Evolutionary conservation across 2,329 filamentous ascomycete genomes (phyloP).

Genomic region (Leptoxyphium fumago): DNA sequence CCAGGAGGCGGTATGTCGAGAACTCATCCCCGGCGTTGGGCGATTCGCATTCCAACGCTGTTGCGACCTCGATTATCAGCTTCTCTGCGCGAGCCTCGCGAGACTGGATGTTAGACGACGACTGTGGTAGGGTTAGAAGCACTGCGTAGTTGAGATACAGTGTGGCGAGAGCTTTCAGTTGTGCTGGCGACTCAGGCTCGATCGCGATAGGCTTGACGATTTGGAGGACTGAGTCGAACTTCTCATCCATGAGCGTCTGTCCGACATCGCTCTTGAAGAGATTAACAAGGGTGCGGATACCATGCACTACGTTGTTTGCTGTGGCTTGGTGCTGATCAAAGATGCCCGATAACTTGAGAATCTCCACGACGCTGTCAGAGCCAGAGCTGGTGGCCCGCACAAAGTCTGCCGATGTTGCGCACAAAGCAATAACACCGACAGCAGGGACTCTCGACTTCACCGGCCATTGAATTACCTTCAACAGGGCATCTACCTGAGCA

Average conservation of each 20-base stretch:
- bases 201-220: slow-evolving; percentile 50
- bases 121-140: slow-evolving; percentile 37
- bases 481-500: slow-evolving; percentile 35
- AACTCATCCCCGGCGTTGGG: slow-evolving; percentile 58
- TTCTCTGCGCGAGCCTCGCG: slow-evolving; percentile 18
- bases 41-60: slow-evolving; percentile 18
- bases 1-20: slow-evolving; percentile 66
- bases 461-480: slow-evolving; percentile 67
- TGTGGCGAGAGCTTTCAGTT: slow-evolving; percentile 70
- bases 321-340: slow-evolving; percentile 42
- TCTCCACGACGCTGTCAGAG: slow-evolving; percentile 42
- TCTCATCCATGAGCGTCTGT: slow-evolving; percentile 39
- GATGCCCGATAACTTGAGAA: slow-evolving; percentile 43
- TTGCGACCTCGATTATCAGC: slow-evolving; percentile 18
- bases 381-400: slow-evolving; percentile 43
- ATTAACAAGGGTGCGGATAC: slow-evolving; percentile 66
- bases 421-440: slow-evolving; percentile 74
- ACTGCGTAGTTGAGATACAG: slow-evolving; percentile 76
- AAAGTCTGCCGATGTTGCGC: slow-evolving; percentile 53
- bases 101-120: slow-evolving; percentile 11
- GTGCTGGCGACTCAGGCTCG: slow-evolving; percentile 39
- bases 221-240: slow-evolving; percentile 45
- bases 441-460: slow-evolving; percentile 65
- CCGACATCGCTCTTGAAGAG: slow-evolving; percentile 65
- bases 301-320: slow-evolving; percentile 79